Conservation (phyloP, 495 filamentous ascomycete genomes). For the Apiosordaria backusii region DNA sequence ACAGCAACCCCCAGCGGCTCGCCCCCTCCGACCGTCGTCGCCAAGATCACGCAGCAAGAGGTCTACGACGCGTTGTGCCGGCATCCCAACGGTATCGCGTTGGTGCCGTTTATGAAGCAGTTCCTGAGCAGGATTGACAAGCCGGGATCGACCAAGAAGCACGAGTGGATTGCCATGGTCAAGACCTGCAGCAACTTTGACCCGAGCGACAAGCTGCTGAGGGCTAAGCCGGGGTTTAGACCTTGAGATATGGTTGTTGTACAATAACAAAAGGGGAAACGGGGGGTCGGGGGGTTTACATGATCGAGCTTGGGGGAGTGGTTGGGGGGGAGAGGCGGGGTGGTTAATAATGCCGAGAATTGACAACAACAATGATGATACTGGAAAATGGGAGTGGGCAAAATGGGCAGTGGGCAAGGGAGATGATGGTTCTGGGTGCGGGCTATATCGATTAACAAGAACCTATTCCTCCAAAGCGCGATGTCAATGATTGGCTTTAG, state of each 20-base stretch:
- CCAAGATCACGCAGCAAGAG: slow-evolving; percentile 49
- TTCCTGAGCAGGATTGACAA: slow-evolving; percentile 60
- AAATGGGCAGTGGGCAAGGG: too few relatives aligned
- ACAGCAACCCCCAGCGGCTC: slow-evolving; percentile 25
- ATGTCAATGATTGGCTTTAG: too few relatives aligned
- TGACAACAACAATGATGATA: too few relatives aligned
- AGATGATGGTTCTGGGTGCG: too few relatives aligned
- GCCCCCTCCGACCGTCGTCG: slow-evolving; percentile 25
- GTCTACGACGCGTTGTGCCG: slow-evolving; percentile 52
- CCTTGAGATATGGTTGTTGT: neutral
- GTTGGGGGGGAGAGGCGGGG: too few relatives aligned
- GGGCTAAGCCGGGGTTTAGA: slow-evolving; percentile 30
- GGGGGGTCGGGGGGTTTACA: neutral
- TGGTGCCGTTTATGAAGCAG: slow-evolving; percentile 55
- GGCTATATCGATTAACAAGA: too few relatives aligned
- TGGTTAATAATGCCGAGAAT: neutral
- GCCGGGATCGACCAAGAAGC: slow-evolving; percentile 36
- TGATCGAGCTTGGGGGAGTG: neutral
- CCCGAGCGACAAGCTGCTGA: slow-evolving; percentile 38
- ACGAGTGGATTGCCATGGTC: slow-evolving; percentile 53
- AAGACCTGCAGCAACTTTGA: slow-evolving; percentile 43
- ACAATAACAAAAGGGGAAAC: neutral
- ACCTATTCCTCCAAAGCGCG: too few relatives aligned
- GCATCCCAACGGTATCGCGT: slow-evolving; percentile 58
- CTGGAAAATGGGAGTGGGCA: neutral